Evolutionary conservation across 2,329 filamentous ascomycete genomes (phyloP), one percentile per base, ranked within the genome.

Genomic region (Botrytis tulipae): DNA sequence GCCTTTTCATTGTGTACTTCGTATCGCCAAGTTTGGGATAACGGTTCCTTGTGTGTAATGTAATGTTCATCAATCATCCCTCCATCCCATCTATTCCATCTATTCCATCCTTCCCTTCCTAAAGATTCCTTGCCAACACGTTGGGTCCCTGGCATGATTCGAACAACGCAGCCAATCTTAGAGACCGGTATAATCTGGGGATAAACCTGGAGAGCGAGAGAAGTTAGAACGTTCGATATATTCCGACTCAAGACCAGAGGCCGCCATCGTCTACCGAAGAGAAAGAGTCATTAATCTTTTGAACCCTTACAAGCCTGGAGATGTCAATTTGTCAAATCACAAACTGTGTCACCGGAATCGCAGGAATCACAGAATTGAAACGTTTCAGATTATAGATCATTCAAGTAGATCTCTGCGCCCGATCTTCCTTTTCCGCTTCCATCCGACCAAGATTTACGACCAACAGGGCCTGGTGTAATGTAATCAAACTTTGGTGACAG

Each of bases 321-420:
- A 42, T 62, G 37, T 62, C 60, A 40, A 62, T 59, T 32, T 44
- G 40, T 44, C 61, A 44, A 29, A 44, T 35, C 63, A 35, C 35
- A 46, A 48, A 46, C 32, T 25, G 42, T 25, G 20, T 29, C 51
- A 29, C 51, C 25, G 51, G n/a, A 54, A 66, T 18, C 8, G 35
- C 60, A 40, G 57, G 57, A 62, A 62, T 40, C 37, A 62, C 60
- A 62, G 44, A n/a, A 37, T 66, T 51, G 44, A 51, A 25, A 66
- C 44, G 63, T 66, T 66, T 66, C 63, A 66, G 44, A 20, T 66
- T 66, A 51, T n/a, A 14, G 44, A 51, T 66, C 63, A 66, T 48
- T 54, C 44, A 16, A 66, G 60, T 62, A 62, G 60, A 48, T 48
- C 44, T 51, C 44, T 35, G 63, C 63, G 44, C 63, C 63, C 44